Percentiles rank a stretch among this genome's conserved stretches.
Conservation (phyloP, 371 early-diverging fungal genomes). For the Rhizopus microsporus region DNA sequence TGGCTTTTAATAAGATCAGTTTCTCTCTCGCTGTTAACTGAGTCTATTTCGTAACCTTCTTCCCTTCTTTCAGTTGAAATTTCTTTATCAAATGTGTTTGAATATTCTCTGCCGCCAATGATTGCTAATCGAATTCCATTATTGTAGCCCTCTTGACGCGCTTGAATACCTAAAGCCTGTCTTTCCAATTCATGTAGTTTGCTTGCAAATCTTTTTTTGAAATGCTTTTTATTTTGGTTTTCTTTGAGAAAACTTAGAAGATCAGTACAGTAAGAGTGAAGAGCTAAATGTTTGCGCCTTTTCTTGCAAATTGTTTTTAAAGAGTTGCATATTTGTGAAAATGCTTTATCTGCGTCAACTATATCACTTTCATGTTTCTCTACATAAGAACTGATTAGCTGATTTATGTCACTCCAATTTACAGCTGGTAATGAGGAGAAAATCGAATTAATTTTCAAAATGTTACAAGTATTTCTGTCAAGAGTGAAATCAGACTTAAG, state of each 20-base stretch:
- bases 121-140: slow-evolving; percentile 1
- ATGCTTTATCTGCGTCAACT: neutral
- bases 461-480: slow-evolving; percentile 1
- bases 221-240: neutral
- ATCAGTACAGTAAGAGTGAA: neutral
- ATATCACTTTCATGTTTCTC: neutral
- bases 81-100: neutral
- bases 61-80: slow-evolving; percentile 4
- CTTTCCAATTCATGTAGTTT: neutral
- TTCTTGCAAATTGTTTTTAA: neutral
- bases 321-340: neutral
- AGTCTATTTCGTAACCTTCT: neutral
- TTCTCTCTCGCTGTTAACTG: slow-evolving; percentile 41
- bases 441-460: slow-evolving; percentile 1
- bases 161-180: neutral
- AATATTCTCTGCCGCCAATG: neutral
- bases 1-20: slow-evolving; percentile 89
- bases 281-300: slow-evolving; percentile 1
- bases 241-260: neutral
- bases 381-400: neutral
- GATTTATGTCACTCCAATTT: neutral
- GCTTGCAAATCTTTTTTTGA: neutral
- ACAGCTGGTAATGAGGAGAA: slow-evolving; percentile 2
- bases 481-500: slow-evolving; percentile 6
- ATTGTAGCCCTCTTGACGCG: slow-evolving; percentile 3